Percentiles rank a stretch among this genome's conserved stretches.
phyloP scores from a whole-genome alignment of 2,329 filamentous ascomycete species.

The Xylariaceae sp. region DNA sequence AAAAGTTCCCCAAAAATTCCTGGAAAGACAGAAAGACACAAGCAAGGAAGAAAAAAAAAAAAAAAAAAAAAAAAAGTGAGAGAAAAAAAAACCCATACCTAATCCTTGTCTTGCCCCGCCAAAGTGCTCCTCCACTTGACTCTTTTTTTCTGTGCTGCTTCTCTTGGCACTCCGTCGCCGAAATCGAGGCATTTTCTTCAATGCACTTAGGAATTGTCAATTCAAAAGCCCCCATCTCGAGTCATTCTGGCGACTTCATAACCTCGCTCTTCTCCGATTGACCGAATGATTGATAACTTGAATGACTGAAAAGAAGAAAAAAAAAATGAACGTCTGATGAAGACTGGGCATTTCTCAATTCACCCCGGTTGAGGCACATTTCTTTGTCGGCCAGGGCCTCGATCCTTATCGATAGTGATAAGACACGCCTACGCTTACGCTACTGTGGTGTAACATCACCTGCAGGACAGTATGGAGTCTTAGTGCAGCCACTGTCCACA shows the following conservation, averaged over 20 bases:
- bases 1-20: no score
- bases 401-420: no score
- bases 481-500: constrained; percentile 4
- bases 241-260: neutral
- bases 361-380: no score
- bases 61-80: neutral
- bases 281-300: no score
- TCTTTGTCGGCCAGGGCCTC: no score
- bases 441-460: no score
- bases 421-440: no score
- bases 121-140: constrained; percentile 14
- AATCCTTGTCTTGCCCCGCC: constrained; percentile 24
- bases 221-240: neutral
- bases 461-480: neutral
- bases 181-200: constrained; percentile 14
- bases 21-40: neutral
- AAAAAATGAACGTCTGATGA: no score
- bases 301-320: no score
- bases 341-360: no score
- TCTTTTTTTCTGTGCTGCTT: constrained; percentile 16
- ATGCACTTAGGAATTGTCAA: constrained; percentile 1
- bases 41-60: neutral
- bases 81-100: neutral
- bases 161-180: neutral
- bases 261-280: neutral